Base-by-base conservation (phyloP, 169 alveolate genomes). In the Amoebophrya sp. region DNA sequence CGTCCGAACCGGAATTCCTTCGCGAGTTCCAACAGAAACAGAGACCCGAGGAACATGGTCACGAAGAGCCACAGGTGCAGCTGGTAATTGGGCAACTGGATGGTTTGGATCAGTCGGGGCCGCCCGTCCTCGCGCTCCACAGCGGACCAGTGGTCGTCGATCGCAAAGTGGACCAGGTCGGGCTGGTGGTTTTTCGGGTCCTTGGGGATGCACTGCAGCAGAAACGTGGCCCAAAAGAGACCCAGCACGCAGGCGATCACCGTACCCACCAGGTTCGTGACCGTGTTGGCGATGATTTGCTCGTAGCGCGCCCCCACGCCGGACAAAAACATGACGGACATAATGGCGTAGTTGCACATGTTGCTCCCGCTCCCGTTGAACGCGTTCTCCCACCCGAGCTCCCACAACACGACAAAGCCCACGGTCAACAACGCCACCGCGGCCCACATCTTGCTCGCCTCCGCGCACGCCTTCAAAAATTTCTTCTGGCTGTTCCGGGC, bases 341-440 rank as follows among this genome's bases (percentile, higher is more conserved):
- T 2, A n/a, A 66, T 66, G 83, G 83, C 83, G 39, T n/a, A 66
- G 83, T 66, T 66, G 83, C 83, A 66, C 83, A 66, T 7, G 29
- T 12, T 18, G 29, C 18, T 7, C 18, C 66, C 66, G 66, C 29
- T 47, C 18, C 66, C 66, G 66, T 47, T 18, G 66, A 47, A 47
- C 66, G 66, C 66, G 29, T 47, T 47, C 18, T 47, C 66, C 29
- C 0, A 66, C 83, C 83, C 83, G 83, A 66, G 39, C 35, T 66
- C 32, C 83, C 83, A 66, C 83, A 66, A 1, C 38, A 66, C 83
- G 32, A 25, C 10, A n/a, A 66, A 66, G 18, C 1, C 1, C 29
- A 66, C 38, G 83, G 35, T 18, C 32, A n/a, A 1, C 38, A n/a
- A 25, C 38, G 83, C 83, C 35, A 66, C 83, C 32, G 83, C 83